Conservation (phyloP, 2,329 filamentous ascomycete species). For the Knoxdaviesia proteae region DNA sequence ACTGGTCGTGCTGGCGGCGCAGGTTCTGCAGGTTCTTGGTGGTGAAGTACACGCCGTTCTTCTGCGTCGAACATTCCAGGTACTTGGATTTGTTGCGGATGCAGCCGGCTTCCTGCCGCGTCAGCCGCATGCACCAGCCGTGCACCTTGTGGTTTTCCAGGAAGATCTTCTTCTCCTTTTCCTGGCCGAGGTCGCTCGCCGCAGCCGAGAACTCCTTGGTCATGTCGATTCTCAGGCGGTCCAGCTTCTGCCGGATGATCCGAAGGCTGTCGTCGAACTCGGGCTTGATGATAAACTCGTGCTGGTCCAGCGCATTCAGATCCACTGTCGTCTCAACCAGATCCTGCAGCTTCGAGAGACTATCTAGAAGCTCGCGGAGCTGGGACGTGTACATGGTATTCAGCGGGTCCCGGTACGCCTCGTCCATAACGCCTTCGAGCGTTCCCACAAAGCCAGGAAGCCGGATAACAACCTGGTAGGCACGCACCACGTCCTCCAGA, state of each 20-base stretch:
- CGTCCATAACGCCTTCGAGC: slow-evolving; percentile 86
- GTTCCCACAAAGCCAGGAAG: slow-evolving; percentile 78
- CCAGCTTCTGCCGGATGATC: slow-evolving; percentile 78
- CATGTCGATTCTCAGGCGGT: slow-evolving; percentile 67
- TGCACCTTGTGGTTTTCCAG: slow-evolving; percentile 91
- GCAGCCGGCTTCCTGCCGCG: slow-evolving; percentile 72
- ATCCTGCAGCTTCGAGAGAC: slow-evolving; percentile 70
- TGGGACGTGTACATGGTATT: slow-evolving; percentile 76
- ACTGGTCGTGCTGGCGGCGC: slow-evolving; percentile 79
- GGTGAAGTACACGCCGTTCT: slow-evolving; percentile 97
- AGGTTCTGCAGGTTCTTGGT: slow-evolving; percentile 61
- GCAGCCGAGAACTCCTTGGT: slow-evolving; percentile 59
- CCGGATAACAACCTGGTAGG: slow-evolving; percentile 85
- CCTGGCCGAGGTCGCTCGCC: slow-evolving; percentile 65
- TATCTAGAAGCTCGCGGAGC: slow-evolving; percentile 54
- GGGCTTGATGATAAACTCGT: slow-evolving; percentile 97
- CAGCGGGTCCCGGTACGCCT: slow-evolving; percentile 70
- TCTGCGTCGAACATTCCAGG: slow-evolving; percentile 91
- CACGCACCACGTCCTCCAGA: slow-evolving; percentile 83
- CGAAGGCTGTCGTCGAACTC: slow-evolving; percentile 84
- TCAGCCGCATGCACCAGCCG: slow-evolving; percentile 90
- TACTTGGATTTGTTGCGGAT: slow-evolving; percentile 84
- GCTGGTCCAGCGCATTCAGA: slow-evolving; percentile 80
- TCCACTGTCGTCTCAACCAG: slow-evolving; percentile 99
- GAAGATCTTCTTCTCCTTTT: slow-evolving; percentile 96